Conservation (phyloP, 371 early-diverging fungal genomes). For the Haplosporangium sp. region DNA sequence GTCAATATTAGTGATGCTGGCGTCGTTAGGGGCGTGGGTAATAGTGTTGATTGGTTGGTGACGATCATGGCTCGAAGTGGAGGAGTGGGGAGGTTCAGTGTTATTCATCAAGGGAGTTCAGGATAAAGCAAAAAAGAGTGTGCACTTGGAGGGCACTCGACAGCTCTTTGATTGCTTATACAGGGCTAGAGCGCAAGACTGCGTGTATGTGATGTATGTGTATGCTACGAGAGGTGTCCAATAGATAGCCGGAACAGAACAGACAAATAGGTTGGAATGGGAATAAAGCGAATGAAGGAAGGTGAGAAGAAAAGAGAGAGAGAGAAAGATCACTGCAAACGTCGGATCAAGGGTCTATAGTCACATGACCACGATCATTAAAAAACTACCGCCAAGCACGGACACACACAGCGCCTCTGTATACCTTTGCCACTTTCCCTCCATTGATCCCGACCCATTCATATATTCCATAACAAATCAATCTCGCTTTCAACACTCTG, state of each 20-base stretch:
- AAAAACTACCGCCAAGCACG: too few relatives aligned
- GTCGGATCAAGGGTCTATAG: not conserved
- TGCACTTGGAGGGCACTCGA: not conserved
- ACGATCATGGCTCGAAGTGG: conserved; percentile 5
- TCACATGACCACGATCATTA: conserved; percentile 4
- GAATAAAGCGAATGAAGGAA: not conserved
- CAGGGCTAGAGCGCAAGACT: too few relatives aligned
- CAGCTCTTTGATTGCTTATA: too few relatives aligned
- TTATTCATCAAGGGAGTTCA: conserved; percentile 30
- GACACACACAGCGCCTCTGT: too few relatives aligned
- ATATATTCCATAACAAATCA: too few relatives aligned
- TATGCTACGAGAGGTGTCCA: too few relatives aligned
- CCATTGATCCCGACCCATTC: too few relatives aligned
- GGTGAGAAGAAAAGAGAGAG: not conserved
- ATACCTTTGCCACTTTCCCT: too few relatives aligned
- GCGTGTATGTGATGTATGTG: too few relatives aligned
- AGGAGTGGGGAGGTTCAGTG: conserved; percentile 20
- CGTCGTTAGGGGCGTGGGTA: not conserved
- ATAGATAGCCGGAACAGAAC: too few relatives aligned
- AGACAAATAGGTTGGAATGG: too few relatives aligned
- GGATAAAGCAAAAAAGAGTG: not conserved
- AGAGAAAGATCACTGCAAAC: not conserved
- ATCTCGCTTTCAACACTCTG: not conserved
- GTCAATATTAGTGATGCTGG: not conserved
- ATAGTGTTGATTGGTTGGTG: not conserved